Base-by-base conservation (phyloP, 1,139 yeast species). In the Chernovozyma aurita region DNA sequence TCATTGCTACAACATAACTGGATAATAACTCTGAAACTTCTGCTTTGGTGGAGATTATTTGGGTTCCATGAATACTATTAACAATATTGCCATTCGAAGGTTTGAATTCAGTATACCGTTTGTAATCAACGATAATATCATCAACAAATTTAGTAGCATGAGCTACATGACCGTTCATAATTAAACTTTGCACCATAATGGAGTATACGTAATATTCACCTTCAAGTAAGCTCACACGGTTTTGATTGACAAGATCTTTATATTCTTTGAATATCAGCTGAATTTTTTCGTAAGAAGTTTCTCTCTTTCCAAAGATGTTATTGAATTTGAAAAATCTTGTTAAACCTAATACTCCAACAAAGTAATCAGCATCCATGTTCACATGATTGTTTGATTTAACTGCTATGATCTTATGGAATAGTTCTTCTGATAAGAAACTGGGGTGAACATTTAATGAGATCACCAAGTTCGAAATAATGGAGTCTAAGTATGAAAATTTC, bases 61-160 rank as follows among this genome's bases (percentile, higher is more conserved):
- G 9, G 17, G 31, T 44, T 5, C 30, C 37, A n/a, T 42, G 41
- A 14, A 38, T 40, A 12, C 36, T 35, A 14, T 24, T 13, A 14
- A 27, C 26, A 3, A 27, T 18, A 13, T 13, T 4, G 18, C 30
- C 29, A 15, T 18, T 28, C 16, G 11, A 5, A 14, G 12, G 30
- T 17, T 12, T 13, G 12, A 13, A n/a, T 7, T 38, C 39, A 30
- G 52, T 45, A 4, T 52, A 39, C 2, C 40, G 34, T 41, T 58
- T 61, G 46, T 53, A 66, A 33, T 64, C 65, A 0, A 51, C 32
- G 33, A 69, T 52, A 13, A 70, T 59, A 16, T 59, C 55, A 40
- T 81, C 85, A 47, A 83, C 59, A 38, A 80, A 70, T 43, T 71
- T 66, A 0, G 81, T 69, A 1, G 87, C 80, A 26, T 69, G 47